phyloP scores from a whole-genome alignment of 768 basidiomycete genomes.

The Tulasnella sp. region DNA sequence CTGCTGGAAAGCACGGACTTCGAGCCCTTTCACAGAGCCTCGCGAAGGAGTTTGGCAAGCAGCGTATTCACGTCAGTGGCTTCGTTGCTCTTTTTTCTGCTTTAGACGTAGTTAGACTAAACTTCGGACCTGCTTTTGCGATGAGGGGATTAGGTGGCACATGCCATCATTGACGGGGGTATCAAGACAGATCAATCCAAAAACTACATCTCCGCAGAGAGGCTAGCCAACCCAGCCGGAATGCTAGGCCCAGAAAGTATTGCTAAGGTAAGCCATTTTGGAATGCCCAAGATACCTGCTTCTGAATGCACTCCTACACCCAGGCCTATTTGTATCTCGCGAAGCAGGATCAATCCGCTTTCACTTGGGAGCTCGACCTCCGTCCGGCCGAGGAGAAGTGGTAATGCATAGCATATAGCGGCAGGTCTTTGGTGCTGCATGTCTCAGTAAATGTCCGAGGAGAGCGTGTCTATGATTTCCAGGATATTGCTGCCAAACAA shows the following conservation, averaged over 20 bases:
- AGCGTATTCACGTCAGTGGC: slow-evolving; percentile 52
- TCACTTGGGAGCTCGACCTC: slow-evolving; percentile 22
- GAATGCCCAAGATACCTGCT: background rate
- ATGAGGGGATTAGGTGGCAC: slow-evolving; percentile 39
- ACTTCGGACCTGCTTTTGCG: background rate
- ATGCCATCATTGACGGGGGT: slow-evolving; percentile 37
- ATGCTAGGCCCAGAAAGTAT: slow-evolving; percentile 56
- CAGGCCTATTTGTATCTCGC: slow-evolving; percentile 17
- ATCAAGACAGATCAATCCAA: slow-evolving; percentile 32
- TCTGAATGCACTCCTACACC: background rate
- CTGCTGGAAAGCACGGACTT: slow-evolving; percentile 51
- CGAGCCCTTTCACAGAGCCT: slow-evolving; percentile 59
- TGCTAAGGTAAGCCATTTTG: slow-evolving; percentile 37
- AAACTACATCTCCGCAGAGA: slow-evolving; percentile 25
- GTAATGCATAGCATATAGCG: too few relatives aligned
- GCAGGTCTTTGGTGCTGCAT: too few relatives aligned
- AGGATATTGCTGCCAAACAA: too few relatives aligned
- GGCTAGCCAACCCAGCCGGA: slow-evolving; percentile 36
- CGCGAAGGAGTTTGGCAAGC: slow-evolving; percentile 61
- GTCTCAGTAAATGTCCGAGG: too few relatives aligned
- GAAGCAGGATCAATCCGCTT: slow-evolving; percentile 19
- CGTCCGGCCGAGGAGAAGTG: slow-evolving; percentile 19
- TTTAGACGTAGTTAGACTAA: background rate
- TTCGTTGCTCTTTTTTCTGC: background rate
- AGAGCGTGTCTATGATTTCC: too few relatives aligned